phyloP scores from a whole-genome alignment of 257 asterid species.

The Primulina huaijiensis region DNA sequence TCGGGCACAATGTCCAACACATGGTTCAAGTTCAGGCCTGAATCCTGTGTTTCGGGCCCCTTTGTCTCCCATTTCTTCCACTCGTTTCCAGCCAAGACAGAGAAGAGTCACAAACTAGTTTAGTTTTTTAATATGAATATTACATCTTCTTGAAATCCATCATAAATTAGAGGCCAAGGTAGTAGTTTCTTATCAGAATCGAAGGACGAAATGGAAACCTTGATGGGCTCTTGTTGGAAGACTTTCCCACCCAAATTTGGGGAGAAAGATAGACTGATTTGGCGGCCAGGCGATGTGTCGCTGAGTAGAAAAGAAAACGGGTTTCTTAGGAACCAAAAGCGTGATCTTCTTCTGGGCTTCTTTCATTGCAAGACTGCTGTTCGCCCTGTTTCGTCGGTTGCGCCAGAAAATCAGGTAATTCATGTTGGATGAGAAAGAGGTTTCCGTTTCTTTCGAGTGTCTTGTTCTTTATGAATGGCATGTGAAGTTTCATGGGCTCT shows the following conservation, averaged over 20 bases:
- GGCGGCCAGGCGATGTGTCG: conserved; percentile 19
- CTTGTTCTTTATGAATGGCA: neutral
- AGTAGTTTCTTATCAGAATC: neutral
- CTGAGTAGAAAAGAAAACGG: conserved; percentile 25
- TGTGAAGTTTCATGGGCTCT: neutral
- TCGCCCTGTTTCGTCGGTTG: conserved; percentile 36
- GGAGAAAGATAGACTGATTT: conserved; percentile 17
- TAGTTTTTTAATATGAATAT: neutral
- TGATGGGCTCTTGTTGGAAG: conserved; percentile 39
- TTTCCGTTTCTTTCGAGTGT: neutral
- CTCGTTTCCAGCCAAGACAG: conserved; percentile 26
- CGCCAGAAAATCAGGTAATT: conserved; percentile 37
- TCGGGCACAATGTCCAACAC: neutral
- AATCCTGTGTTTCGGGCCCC: neutral
- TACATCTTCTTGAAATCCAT: neutral
- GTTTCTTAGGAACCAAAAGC: conserved; percentile 34
- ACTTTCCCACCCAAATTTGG: conserved; percentile 29
- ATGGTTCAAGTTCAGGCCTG: neutral
- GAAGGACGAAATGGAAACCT: conserved; percentile 44
- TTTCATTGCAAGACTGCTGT: conserved; percentile 14
- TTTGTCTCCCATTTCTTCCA: conserved; percentile 15
- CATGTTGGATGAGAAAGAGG: conserved; percentile 2
- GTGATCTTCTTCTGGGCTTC: conserved; percentile 19
- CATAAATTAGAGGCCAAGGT: too few species aligned
- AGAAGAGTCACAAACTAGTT: neutral